A percentile compares a stretch with the other conserved stretches of the same genome.
Evolutionary conservation across 2,329 filamentous ascomycete species (phyloP).

Genomic region (Scedosporium apiospermum): DNA sequence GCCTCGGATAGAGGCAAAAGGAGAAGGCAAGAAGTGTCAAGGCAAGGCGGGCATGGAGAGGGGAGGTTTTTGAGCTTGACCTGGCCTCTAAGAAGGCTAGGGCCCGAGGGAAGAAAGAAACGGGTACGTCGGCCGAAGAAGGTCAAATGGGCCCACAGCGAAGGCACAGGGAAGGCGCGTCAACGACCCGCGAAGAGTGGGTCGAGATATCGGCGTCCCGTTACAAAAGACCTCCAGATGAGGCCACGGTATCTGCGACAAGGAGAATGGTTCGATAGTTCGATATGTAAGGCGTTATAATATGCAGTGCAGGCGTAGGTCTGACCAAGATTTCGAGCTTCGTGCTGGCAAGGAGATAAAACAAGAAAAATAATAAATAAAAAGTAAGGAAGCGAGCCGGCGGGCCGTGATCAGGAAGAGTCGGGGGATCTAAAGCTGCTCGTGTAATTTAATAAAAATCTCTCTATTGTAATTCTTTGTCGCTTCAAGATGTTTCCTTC

Average conservation of each 20-base stretch:
- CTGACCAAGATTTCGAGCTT: neutral
- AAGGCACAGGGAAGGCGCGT: neutral
- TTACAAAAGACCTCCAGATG: neutral
- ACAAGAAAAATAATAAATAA: neutral
- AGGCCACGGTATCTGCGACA: neutral
- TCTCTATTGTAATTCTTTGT: neutral
- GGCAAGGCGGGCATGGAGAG: neutral
- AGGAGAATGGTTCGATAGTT: neutral
- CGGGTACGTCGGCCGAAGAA: neutral
- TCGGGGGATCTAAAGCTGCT: neutral
- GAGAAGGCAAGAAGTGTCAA: neutral
- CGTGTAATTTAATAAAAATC: neutral
- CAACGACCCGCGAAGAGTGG: neutral
- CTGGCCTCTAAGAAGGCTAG: neutral
- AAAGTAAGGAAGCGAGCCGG: neutral
- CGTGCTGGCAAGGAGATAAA: neutral
- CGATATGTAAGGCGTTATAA: neutral
- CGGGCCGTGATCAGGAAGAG: neutral
- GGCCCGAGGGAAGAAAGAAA: neutral
- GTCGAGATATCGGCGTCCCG: neutral
- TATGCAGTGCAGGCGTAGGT: neutral
- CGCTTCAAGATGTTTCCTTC: neutral
- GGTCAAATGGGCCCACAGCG: neutral
- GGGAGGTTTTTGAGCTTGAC: neutral
- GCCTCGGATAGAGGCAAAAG: neutral